Conservation (phyloP, 169 alveolate species). For the Plasmodium vivax region DNA sequence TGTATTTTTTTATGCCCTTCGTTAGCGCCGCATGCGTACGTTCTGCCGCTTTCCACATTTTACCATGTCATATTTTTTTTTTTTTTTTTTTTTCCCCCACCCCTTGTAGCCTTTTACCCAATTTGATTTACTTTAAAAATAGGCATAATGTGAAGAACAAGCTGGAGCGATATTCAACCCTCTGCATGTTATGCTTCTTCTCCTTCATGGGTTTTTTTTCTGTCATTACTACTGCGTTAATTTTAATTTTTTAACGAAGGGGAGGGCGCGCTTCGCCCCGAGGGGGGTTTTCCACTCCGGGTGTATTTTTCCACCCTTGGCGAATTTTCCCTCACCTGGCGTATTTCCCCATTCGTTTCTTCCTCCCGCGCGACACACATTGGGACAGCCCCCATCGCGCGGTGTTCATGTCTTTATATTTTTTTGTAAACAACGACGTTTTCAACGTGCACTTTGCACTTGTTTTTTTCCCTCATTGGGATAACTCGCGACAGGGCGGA, state of each 20-base stretch:
- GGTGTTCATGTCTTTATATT: neutral
- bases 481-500: neutral
- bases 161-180: constrained; percentile 29
- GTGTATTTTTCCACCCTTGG: neutral
- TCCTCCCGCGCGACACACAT: neutral
- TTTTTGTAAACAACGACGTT: neutral
- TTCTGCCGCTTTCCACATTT: neutral
- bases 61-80: neutral
- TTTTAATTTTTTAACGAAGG: constrained; percentile 1
- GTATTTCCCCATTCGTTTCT: neutral
- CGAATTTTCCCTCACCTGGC: neutral
- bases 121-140: constrained; percentile 55
- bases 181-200: constrained; percentile 39
- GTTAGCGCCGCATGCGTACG: neutral
- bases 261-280: too few species aligned
- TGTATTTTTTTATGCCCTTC: neutral
- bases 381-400: neutral
- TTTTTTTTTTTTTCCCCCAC: neutral
- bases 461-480: neutral
- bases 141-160: constrained; percentile 42
- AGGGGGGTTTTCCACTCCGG: neutral
- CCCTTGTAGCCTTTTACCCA: constrained; percentile 49
- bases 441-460: neutral
- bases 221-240: constrained; percentile 25
- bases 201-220: constrained; percentile 69